Evolutionary conservation across 345 rosid species (phyloP).

Genomic region (Linum lewisii): DNA sequence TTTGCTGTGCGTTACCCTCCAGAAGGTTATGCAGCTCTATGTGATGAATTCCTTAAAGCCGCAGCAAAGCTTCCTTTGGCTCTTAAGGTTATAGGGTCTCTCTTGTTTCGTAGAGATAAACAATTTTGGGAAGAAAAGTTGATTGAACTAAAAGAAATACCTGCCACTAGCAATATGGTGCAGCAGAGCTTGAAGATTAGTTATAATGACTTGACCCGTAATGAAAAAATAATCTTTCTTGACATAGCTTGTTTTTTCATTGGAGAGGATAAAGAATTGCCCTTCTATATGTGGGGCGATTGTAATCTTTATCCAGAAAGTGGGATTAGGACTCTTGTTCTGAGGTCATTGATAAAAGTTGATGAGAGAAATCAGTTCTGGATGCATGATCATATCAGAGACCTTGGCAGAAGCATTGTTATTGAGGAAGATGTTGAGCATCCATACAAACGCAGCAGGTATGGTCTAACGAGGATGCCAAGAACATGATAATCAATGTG

Average conservation of each 20-base stretch:
- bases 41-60: neutral
- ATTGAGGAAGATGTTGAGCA: too few species aligned
- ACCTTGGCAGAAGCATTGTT: too few species aligned
- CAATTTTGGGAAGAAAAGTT: conserved; percentile 5
- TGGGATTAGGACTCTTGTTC: too few species aligned
- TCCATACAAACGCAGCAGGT: too few species aligned
- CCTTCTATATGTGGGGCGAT: too few species aligned
- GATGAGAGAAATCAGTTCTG: too few species aligned
- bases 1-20: neutral
- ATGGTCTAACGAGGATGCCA: too few species aligned
- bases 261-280: neutral
- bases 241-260: conserved; percentile 18
- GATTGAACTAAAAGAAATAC: neutral
- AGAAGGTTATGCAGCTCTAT: neutral
- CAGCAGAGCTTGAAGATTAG: neutral
- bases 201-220: conserved; percentile 7
- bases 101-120: neutral
- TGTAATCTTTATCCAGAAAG: too few species aligned
- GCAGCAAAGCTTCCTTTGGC: conserved; percentile 14
- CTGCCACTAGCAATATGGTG: neutral
- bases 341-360: too few species aligned
- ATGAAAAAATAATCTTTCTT: conserved; percentile 14
- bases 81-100: conserved; percentile 10
- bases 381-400: too few species aligned
- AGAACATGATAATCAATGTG: too few species aligned